Percentiles rank a stretch among this genome's conserved stretches.
Conservation (phyloP, 352 stramenopile genomes). For the Globisporangium cederbergense region DNA sequence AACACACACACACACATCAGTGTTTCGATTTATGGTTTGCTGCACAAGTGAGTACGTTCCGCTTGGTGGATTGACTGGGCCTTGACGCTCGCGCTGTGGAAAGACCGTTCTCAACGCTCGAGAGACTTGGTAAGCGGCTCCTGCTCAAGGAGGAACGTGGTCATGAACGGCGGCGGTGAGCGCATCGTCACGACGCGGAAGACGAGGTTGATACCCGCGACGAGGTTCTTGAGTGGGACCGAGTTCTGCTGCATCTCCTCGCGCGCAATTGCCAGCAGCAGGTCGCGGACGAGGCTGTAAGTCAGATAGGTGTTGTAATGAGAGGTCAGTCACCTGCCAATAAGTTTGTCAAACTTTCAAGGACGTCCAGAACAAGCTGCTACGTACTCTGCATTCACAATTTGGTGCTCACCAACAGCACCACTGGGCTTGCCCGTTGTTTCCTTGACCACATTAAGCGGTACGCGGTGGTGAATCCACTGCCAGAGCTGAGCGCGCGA, state of each 20-base stretch:
- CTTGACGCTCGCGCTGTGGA: neutral
- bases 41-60: neutral
- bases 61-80: neutral
- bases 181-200: slow-evolving; percentile 60
- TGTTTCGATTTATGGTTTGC: neutral
- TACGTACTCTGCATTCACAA: slow-evolving; percentile 40
- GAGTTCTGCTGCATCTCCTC: slow-evolving; percentile 22
- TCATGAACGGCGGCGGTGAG: slow-evolving; percentile 55
- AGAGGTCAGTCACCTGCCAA: neutral
- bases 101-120: slow-evolving; percentile 10
- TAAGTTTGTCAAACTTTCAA: neutral
- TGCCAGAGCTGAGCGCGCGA: slow-evolving; percentile 92
- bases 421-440: neutral
- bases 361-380: neutral
- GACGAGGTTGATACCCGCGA: slow-evolving; percentile 51
- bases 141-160: slow-evolving; percentile 68
- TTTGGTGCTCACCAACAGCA: neutral
- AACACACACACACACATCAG: neutral
- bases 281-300: slow-evolving; percentile 41
- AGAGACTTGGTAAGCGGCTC: slow-evolving; percentile 43
- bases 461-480: slow-evolving; percentile 61
- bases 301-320: neutral
- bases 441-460: slow-evolving; percentile 23
- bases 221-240: slow-evolving; percentile 29
- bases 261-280: slow-evolving; percentile 36